These are phyloP conservation scores for Daedaleopsis nitida DNA, from an alignment of 768 basidiomycete species.

Conservation along the genomic window DNA sequence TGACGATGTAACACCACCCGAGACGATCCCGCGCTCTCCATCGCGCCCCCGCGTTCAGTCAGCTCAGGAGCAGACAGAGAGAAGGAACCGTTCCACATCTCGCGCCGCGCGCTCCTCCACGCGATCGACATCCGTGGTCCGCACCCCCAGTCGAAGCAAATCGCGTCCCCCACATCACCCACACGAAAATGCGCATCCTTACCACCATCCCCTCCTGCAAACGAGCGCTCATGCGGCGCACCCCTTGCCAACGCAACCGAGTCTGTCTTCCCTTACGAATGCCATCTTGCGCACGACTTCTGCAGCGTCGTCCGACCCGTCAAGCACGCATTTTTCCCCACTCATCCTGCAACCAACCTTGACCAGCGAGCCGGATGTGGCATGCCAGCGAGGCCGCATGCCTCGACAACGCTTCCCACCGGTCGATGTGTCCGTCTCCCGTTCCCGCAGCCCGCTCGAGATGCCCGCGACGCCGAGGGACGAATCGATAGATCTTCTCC, in stretches of 20 bases:
- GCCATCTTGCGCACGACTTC: constrained; percentile 30
- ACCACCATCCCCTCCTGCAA: constrained; percentile 19
- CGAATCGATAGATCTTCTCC: constrained; percentile 8
- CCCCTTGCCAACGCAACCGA: constrained; percentile 19
- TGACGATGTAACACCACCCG: constrained; percentile 36
- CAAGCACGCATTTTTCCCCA: constrained; percentile 14
- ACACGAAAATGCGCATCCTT: constrained; percentile 29
- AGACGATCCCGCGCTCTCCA: constrained; percentile 22
- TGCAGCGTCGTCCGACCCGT: constrained; percentile 21
- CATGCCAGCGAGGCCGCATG: constrained; percentile 22
- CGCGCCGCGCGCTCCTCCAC: constrained; percentile 46
- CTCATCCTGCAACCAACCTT: constrained; percentile 15
- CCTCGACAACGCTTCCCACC: constrained; percentile 8
- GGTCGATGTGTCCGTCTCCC: constrained; percentile 33
- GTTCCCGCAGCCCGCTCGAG: constrained; percentile 51
- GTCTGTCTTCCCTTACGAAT: constrained; percentile 25
- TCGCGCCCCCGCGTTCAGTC: constrained; percentile 7
- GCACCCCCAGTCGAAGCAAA: constrained; percentile 40
- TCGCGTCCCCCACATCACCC: constrained; percentile 36
- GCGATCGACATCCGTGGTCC: constrained; percentile 41
- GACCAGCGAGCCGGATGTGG: constrained; percentile 6
- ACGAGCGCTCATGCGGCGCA: constrained; percentile 13
- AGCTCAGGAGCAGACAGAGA: background rate
- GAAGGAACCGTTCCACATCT: constrained; percentile 45
- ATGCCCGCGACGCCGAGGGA: constrained; percentile 46